Evolutionary conservation across 2,329 filamentous ascomycete species (phyloP).

Genomic region (Zymoseptoria ardabiliae): DNA sequence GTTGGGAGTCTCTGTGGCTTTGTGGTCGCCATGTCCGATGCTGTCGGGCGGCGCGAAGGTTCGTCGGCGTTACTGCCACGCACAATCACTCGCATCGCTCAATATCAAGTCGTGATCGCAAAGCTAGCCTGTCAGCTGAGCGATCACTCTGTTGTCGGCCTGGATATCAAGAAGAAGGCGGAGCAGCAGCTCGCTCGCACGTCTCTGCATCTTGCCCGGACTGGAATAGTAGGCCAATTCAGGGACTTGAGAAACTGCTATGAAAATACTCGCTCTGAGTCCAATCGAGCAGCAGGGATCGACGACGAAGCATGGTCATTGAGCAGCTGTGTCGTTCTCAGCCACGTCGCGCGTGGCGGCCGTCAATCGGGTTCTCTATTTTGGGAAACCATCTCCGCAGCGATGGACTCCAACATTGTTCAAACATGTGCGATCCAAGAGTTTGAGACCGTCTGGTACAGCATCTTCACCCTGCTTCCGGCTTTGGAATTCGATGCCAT

Average conservation of each 20-base stretch:
- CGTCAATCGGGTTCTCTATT: slow-evolving; percentile 33
- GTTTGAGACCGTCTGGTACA: slow-evolving; percentile 35
- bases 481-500: slow-evolving; percentile 45
- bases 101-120: slow-evolving; percentile 25
- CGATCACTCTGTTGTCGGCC: slow-evolving; percentile 21
- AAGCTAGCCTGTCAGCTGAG: slow-evolving; percentile 29
- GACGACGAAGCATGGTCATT: slow-evolving; percentile 36
- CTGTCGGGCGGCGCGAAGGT: neutral
- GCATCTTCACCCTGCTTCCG: slow-evolving; percentile 48
- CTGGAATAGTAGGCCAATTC: slow-evolving; percentile 21
- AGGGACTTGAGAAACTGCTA: slow-evolving; percentile 37
- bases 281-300: slow-evolving; percentile 43
- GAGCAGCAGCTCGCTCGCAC: slow-evolving; percentile 29
- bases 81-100: slow-evolving; percentile 4
- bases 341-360: slow-evolving; percentile 24
- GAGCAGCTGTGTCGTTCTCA: slow-evolving; percentile 42
- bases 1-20: slow-evolving; percentile 37
- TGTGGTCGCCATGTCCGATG: slow-evolving; percentile 29
- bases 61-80: neutral
- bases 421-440: slow-evolving; percentile 19
- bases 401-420: slow-evolving; percentile 22
- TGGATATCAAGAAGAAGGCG: slow-evolving; percentile 14
- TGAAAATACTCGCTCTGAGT: slow-evolving; percentile 37
- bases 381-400: slow-evolving; percentile 37
- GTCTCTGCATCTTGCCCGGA: slow-evolving; percentile 32